phyloP scores from a whole-genome alignment of 768 basidiomycete species.

The Hygrocybe punicea region DNA sequence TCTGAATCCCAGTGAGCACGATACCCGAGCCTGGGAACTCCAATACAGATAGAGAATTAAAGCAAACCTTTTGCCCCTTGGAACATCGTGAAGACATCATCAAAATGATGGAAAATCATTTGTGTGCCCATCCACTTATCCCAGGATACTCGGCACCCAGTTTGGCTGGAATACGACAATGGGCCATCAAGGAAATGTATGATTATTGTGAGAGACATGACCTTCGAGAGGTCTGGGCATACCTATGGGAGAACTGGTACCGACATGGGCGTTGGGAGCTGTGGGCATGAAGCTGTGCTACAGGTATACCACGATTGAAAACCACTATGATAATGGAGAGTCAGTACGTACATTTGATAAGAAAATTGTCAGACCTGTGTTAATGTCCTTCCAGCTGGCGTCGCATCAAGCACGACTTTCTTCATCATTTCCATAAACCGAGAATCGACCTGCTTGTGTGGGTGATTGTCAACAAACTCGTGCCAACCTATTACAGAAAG shows the following conservation, averaged over 20 bases:
- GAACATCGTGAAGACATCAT: slow-evolving; percentile 13
- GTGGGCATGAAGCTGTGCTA: slow-evolving; percentile 20
- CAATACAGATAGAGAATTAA: too few relatives aligned
- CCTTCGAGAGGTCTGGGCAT: slow-evolving; percentile 23
- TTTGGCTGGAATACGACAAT: slow-evolving; percentile 16
- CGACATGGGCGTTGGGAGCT: slow-evolving; percentile 24
- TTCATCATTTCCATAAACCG: slow-evolving; percentile 33
- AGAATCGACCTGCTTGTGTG: slow-evolving; percentile 32
- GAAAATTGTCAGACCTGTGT: slow-evolving; percentile 5
- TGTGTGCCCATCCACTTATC: slow-evolving; percentile 23
- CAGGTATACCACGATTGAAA: slow-evolving; percentile 23
- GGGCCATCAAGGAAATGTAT: slow-evolving; percentile 26
- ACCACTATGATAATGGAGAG: slow-evolving; percentile 31
- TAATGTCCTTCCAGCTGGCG: slow-evolving; percentile 10
- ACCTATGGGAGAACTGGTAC: slow-evolving; percentile 8
- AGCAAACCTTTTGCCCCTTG: slow-evolving; percentile 18
- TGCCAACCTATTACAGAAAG: slow-evolving; percentile 26
- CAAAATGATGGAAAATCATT: slow-evolving; percentile 18
- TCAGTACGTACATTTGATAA: slow-evolving; percentile 21
- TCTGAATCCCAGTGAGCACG: too few relatives aligned
- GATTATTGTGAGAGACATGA: slow-evolving; percentile 18
- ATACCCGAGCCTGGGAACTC: too few relatives aligned
- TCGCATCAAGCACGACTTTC: slow-evolving; percentile 32
- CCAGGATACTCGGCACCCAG: slow-evolving; percentile 20
- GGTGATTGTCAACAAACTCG: slow-evolving; percentile 31